Evolutionary conservation across 2,329 filamentous ascomycete genomes (phyloP).

Genomic region (Fusarium pseudocircinatum): DNA sequence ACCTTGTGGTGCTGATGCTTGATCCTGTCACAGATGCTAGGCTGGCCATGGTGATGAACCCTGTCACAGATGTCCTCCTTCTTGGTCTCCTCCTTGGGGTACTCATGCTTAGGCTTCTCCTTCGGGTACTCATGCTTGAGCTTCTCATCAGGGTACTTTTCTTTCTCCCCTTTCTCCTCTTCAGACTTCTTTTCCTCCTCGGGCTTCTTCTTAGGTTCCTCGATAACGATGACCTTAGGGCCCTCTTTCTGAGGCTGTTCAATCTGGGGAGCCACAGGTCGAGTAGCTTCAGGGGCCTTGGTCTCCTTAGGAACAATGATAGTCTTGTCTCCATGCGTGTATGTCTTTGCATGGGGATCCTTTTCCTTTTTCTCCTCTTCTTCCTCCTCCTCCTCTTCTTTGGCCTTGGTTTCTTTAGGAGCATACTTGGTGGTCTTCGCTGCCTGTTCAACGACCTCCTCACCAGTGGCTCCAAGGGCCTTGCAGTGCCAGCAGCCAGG

Average conservation of each 20-base stretch:
- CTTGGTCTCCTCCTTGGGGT: background rate
- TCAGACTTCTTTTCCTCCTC: background rate
- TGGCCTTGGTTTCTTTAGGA: conserved; percentile 8
- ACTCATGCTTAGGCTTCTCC: background rate
- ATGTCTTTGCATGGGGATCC: conserved; percentile 17
- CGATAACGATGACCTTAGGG: background rate
- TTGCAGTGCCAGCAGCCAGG: conserved; percentile 48
- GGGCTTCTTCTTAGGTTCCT: background rate
- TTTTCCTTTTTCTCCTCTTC: background rate
- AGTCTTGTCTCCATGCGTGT: conserved; percentile 15
- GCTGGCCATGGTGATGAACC: background rate
- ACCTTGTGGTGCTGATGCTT: background rate
- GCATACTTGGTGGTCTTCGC: conserved; percentile 12
- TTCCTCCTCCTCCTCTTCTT: background rate
- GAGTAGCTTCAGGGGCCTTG: conserved; percentile 6
- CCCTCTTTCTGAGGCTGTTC: background rate
- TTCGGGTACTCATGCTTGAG: background rate
- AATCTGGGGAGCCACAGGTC: background rate
- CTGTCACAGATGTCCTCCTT: conserved; percentile 16
- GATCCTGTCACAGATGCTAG: conserved; percentile 2
- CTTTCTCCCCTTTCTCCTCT: background rate
- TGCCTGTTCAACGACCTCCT: conserved; percentile 2
- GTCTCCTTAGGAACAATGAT: conserved; percentile 20
- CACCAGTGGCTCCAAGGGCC: conserved; percentile 26
- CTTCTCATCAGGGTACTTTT: background rate